phyloP scores from a whole-genome alignment of 1,139 yeast species.

The Citeromyces hawaiiensis region DNA sequence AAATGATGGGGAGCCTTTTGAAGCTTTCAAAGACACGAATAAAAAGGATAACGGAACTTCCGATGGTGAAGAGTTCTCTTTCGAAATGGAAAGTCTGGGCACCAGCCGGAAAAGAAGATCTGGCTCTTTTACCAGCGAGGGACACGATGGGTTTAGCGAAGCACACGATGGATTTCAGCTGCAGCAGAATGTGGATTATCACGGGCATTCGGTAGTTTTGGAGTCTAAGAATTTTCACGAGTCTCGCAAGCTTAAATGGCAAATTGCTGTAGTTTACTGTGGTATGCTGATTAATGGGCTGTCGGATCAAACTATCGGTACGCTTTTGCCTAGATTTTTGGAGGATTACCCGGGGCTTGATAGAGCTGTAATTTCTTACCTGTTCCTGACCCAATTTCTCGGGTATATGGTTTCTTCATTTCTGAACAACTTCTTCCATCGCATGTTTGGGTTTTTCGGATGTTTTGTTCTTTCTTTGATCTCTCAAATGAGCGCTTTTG shows the following conservation, averaged over 20 bases:
- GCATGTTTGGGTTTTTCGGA: constrained; percentile 15
- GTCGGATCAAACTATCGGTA: constrained; percentile 46
- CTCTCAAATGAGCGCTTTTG: constrained; percentile 8
- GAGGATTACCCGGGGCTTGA: constrained; percentile 25
- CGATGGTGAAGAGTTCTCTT: neutral
- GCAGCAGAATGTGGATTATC: constrained; percentile 1
- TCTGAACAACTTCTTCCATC: constrained; percentile 14
- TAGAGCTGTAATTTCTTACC: constrained; percentile 20
- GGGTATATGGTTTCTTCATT: constrained; percentile 22
- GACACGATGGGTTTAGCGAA: neutral
- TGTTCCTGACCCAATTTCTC: constrained; percentile 19
- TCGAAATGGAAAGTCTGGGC: neutral
- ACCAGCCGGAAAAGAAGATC: neutral
- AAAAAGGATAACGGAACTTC: neutral
- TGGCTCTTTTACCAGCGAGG: neutral
- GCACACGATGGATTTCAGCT: neutral
- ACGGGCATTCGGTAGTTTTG: constrained; percentile 17
- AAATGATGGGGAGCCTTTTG: neutral
- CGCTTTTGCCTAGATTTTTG: constrained; percentile 36
- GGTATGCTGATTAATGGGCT: constrained; percentile 34
- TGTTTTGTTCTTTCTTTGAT: constrained; percentile 10
- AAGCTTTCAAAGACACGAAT: neutral
- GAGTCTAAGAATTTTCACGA: constrained; percentile 28
- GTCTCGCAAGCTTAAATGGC: constrained; percentile 22
- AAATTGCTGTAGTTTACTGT: constrained; percentile 24